Evolutionary conservation across 768 basidiomycete genomes (phyloP).

Genomic region (Dacryopinax spathularia): DNA sequence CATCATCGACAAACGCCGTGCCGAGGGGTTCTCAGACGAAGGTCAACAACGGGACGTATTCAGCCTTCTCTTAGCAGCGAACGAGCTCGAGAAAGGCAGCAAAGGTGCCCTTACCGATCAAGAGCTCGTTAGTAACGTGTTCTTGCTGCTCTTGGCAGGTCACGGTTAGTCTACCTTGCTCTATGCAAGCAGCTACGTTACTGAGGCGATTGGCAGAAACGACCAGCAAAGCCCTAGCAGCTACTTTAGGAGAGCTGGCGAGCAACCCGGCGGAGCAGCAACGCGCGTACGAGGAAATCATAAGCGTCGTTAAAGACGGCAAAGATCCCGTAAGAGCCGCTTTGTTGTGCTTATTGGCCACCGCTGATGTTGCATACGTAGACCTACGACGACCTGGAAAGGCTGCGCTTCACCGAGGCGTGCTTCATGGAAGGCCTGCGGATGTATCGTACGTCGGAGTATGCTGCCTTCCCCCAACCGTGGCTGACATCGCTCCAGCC

Average conservation of each 20-base stretch:
- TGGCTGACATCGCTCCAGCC: conserved; percentile 14
- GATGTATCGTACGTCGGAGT: conserved; percentile 22
- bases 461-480: neutral
- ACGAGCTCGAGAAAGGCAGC: neutral
- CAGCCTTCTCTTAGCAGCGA: neutral
- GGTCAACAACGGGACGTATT: neutral
- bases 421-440: conserved; percentile 21
- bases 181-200: neutral
- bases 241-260: conserved; percentile 23
- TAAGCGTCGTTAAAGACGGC: conserved; percentile 15
- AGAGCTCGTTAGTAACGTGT: conserved; percentile 13
- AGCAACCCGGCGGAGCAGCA: conserved; percentile 22
- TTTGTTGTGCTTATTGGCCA: neutral
- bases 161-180: conserved; percentile 9
- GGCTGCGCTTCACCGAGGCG: conserved; percentile 22
- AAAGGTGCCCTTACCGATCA: neutral
- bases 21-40: neutral
- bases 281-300: conserved; percentile 23
- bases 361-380: conserved; percentile 5
- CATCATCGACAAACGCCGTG: neutral
- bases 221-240: conserved; percentile 24
- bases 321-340: conserved; percentile 15
- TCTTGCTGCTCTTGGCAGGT: conserved; percentile 12
- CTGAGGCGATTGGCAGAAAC: conserved; percentile 19
- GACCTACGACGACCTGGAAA: conserved; percentile 17